Percentiles rank a stretch among this genome's conserved stretches.
These are phyloP conservation scores for Phyllosticta citribraziliensis DNA, from an alignment of 2,329 filamentous ascomycete genomes.

Conservation along the genomic window DNA sequence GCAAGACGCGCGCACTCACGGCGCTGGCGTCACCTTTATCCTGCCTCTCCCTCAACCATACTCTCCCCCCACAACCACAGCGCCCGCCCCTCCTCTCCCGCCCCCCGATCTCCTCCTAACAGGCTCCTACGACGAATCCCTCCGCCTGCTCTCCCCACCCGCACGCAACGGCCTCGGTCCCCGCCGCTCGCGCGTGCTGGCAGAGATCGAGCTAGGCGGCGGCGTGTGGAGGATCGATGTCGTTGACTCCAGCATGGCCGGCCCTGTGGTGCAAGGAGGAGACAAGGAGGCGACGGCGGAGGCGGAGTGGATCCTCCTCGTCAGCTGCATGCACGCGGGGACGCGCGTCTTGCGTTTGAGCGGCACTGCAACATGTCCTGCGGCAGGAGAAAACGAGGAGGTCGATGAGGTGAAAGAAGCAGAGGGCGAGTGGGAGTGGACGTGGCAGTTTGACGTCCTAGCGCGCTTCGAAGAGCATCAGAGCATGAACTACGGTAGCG, in stretches of 20 bases:
- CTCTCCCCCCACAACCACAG: constrained; percentile 27
- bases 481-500: constrained; percentile 93
- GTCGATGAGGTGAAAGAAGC: constrained; percentile 2
- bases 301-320: constrained; percentile 49
- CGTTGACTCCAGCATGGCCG: constrained; percentile 25
- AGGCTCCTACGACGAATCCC: constrained; percentile 81
- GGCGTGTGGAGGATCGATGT: constrained; percentile 82
- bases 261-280: constrained; percentile 11
- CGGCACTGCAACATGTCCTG: background rate
- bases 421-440: constrained; percentile 16
- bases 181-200: constrained; percentile 42
- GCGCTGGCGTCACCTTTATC: constrained; percentile 82
- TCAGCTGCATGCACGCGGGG: constrained; percentile 91
- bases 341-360: constrained; percentile 50
- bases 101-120: constrained; percentile 54
- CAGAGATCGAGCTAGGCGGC: constrained; percentile 58
- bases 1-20: constrained; percentile 52
- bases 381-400: constrained; percentile 12
- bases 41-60: constrained; percentile 49
- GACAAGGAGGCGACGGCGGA: constrained; percentile 1
- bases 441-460: constrained; percentile 48
- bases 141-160: constrained; percentile 54
- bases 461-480: constrained; percentile 72
- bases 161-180: constrained; percentile 14
- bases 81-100: constrained; percentile 19